Evolutionary conservation across 1,284 basidiomycete genomes (phyloP).

Genomic region (Papiliotrema laurentii): DNA sequence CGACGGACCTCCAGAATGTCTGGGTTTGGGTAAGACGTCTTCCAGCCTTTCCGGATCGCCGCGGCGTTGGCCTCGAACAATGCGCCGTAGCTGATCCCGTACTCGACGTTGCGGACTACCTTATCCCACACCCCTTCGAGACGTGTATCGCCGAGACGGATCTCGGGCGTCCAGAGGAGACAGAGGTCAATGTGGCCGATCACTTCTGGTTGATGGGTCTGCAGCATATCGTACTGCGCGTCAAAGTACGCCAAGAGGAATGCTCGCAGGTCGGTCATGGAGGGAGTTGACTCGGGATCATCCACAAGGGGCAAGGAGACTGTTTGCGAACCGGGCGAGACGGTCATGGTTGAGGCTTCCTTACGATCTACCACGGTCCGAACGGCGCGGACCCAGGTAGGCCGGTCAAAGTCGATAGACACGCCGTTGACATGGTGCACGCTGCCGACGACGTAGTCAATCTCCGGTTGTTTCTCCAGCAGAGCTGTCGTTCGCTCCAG

Average conservation of each 20-base stretch:
- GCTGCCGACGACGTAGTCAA: constrained; percentile 91
- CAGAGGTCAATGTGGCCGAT: constrained; percentile 92
- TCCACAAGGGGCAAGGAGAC: background rate
- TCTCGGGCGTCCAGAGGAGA: constrained; percentile 66
- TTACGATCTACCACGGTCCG: background rate
- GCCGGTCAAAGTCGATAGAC: constrained; percentile 86
- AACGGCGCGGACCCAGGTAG: constrained; percentile 33
- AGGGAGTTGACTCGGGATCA: background rate
- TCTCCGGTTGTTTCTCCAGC: constrained; percentile 56
- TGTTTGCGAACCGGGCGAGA: background rate
- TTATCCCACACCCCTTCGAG: constrained; percentile 61
- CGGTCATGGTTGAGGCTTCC: constrained; percentile 13
- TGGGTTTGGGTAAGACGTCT: constrained; percentile 70
- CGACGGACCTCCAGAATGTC: constrained; percentile 68
- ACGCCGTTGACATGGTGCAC: constrained; percentile 84
- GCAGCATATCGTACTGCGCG: constrained; percentile 66
- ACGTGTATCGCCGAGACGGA: constrained; percentile 51
- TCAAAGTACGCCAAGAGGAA: constrained; percentile 75
- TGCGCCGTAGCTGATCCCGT: constrained; percentile 76
- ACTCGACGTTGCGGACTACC: constrained; percentile 70
- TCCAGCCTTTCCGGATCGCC: constrained; percentile 88
- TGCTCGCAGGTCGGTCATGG: background rate
- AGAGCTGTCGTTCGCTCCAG: constrained; percentile 52
- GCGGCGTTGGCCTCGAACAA: constrained; percentile 92
- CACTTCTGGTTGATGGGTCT: constrained; percentile 74